Evolutionary conservation across 169 alveolate genomes (phyloP).

Genomic region (Cryptosporidium sp.): DNA sequence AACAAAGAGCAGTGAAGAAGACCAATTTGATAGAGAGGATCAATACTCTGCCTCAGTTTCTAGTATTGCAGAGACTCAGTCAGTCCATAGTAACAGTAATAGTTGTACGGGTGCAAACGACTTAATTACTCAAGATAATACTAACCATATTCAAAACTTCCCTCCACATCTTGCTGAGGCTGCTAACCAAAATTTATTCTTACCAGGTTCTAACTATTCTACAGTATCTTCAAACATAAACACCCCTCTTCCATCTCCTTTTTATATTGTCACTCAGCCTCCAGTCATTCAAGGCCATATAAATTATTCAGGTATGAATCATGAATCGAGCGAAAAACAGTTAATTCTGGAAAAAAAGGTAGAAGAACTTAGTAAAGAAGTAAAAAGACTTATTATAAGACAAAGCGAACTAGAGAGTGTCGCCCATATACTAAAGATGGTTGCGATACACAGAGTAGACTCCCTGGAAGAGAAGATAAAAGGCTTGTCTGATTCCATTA

Average conservation of each 20-base stretch:
- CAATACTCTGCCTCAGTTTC: constrained; percentile 9
- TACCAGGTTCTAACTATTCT: neutral
- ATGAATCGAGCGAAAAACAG: constrained; percentile 26
- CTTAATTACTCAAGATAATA: neutral
- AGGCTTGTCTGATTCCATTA: constrained; percentile 21
- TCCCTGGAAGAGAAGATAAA: constrained; percentile 61
- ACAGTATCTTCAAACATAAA: neutral
- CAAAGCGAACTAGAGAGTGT: constrained; percentile 59
- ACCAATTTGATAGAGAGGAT: neutral
- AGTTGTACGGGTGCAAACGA: neutral
- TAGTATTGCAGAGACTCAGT: neutral
- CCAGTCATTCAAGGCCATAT: constrained; percentile 52
- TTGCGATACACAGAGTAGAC: constrained; percentile 72
- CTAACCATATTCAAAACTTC: neutral
- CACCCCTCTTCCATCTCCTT: constrained; percentile 45
- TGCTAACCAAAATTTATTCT: neutral
- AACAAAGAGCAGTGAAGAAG: constrained; percentile 3
- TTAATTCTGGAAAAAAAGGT: constrained; percentile 42
- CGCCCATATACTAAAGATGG: constrained; percentile 70
- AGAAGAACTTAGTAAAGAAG: constrained; percentile 51
- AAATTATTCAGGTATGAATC: constrained; percentile 24
- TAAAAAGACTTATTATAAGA: neutral
- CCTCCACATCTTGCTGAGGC: neutral
- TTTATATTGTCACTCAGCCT: constrained; percentile 42
- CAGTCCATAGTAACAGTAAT: neutral